A percentile compares a stretch with the other conserved stretches of the same genome.
These are phyloP conservation scores for Marasmius sp. DNA, from an alignment of 1,284 basidiomycete genomes.

Conservation along the genomic window DNA sequence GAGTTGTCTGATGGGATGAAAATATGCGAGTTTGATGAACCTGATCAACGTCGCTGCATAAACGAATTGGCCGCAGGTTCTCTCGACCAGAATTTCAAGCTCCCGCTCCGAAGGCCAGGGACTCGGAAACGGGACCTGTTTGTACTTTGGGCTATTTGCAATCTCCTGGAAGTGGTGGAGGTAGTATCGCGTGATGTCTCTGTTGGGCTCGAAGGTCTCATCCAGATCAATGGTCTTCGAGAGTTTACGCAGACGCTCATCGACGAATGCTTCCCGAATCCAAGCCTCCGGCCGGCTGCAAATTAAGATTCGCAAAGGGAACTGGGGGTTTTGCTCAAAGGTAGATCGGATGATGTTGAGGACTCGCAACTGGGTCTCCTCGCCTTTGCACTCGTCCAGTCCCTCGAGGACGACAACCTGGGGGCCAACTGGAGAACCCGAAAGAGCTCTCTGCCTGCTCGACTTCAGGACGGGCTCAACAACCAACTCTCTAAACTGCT, in stretches of 20 bases:
- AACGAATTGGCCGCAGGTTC: conserved; percentile 23
- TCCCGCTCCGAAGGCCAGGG: conserved; percentile 20
- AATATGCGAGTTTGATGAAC: conserved; percentile 21
- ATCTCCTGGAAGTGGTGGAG: not conserved
- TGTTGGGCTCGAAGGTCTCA: not conserved
- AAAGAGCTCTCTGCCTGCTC: no score
- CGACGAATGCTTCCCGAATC: conserved; percentile 18
- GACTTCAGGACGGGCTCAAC: no score
- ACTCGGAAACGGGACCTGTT: not conserved
- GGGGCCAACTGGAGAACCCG: no score
- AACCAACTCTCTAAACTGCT: no score
- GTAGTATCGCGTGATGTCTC: not conserved
- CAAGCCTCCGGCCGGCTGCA: conserved; percentile 23
- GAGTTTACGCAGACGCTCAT: not conserved
- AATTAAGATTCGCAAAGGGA: conserved; percentile 23
- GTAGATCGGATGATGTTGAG: no score
- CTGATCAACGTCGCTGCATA: conserved; percentile 26
- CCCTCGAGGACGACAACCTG: no score
- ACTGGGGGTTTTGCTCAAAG: conserved; percentile 10
- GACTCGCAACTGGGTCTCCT: no score
- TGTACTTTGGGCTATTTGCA: not conserved
- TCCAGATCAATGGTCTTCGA: not conserved
- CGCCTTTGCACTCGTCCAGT: no score
- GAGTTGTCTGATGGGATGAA: conserved; percentile 22
- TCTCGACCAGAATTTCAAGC: conserved; percentile 19